A percentile compares a stretch with the other conserved stretches of the same genome.
Conservation (phyloP, 2,329 filamentous ascomycete genomes). For the Cercospora berteroae region DNA sequence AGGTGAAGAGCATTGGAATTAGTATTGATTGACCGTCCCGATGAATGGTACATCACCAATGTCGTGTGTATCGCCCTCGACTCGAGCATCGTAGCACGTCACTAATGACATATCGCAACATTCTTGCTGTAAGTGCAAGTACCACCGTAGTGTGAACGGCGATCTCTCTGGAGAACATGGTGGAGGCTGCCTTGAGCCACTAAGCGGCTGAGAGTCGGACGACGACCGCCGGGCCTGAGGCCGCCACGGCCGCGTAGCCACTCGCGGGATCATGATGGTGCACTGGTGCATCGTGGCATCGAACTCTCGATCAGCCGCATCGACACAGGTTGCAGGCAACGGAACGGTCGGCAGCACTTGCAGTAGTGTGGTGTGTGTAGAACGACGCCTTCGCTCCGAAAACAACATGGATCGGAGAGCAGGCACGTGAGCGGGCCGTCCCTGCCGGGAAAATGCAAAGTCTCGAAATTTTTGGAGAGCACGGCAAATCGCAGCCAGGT, state of each 20-base stretch:
- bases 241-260: not conserved
- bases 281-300: conserved; percentile 18
- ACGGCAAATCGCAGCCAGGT: not conserved
- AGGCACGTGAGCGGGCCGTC: conserved; percentile 3
- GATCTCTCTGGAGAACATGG: not conserved
- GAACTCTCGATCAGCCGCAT: conserved; percentile 14
- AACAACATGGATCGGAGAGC: not conserved
- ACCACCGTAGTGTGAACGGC: not conserved
- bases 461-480: conserved; percentile 11
- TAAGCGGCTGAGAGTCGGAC: not conserved
- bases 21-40: not conserved
- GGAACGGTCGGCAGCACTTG: not conserved
- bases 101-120: not conserved
- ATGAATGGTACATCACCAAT: not conserved
- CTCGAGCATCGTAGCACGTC: not conserved
- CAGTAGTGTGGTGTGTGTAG: not conserved
- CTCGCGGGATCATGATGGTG: not conserved
- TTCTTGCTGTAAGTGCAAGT: not conserved
- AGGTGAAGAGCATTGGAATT: not conserved
- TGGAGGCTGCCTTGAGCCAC: not conserved
- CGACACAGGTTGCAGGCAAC: conserved; percentile 1
- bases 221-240: not conserved
- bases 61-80: not conserved
- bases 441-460: not conserved
- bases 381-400: not conserved